A percentile compares a stretch with the other conserved stretches of the same genome.
phyloP scores from a whole-genome alignment of 2,329 filamentous ascomycete species.

The Fusarium newnesense region DNA sequence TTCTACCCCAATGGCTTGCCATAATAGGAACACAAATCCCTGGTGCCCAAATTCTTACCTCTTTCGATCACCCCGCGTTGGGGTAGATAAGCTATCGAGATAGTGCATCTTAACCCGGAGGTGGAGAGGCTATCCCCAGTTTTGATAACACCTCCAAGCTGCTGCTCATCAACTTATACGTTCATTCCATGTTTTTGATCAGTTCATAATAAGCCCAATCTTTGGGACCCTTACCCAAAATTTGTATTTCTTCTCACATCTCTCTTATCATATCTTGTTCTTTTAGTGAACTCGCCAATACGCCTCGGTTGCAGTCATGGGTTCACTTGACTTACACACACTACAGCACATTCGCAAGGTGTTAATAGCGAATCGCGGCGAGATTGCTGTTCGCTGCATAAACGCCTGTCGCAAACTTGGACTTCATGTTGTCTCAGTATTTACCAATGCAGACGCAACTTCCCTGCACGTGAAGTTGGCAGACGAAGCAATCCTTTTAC shows the following conservation, averaged over 20 bases:
- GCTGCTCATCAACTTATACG: not conserved
- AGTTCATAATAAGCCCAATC: not conserved
- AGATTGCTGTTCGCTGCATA: not conserved
- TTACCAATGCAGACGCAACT: not conserved
- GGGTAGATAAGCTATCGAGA: slow-evolving; percentile 4
- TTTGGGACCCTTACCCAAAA: not conserved
- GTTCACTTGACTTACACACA: not conserved
- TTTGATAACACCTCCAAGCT: not conserved
- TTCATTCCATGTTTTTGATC: not conserved
- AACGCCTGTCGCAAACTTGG: not conserved
- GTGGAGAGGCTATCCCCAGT: slow-evolving; percentile 1
- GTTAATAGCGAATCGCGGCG: not conserved
- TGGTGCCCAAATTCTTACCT: not conserved
- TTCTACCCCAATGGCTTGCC: not conserved
- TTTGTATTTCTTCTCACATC: accelerated
- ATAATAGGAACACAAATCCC: not conserved
- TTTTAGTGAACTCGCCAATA: no score
- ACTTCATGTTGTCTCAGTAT: not conserved
- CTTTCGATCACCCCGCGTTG: not conserved
- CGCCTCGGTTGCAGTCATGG: not conserved
- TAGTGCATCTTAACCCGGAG: not conserved
- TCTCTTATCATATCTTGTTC: not conserved
- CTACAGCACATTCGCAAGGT: not conserved
- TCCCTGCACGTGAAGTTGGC: not conserved
- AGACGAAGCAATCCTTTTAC: not conserved